Base-by-base conservation (phyloP, 345 rosid genomes). In the Citrus reticulata region DNA sequence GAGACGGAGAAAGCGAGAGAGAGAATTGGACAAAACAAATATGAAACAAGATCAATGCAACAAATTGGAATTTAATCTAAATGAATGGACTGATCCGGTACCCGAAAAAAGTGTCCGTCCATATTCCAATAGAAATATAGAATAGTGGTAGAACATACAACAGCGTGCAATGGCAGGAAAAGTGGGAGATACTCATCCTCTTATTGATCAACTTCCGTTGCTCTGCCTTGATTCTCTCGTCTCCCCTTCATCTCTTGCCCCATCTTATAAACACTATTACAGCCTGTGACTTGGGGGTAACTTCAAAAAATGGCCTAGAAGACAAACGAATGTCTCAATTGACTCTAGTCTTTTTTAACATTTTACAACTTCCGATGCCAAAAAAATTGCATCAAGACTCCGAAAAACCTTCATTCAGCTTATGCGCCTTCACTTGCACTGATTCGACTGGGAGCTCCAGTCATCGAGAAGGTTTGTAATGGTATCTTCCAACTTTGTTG, bases 391-490 rank as follows among this genome's bases (percentile, higher is more conserved):
- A 84, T 55, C 81, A 5, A 25, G 68, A 16, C 79, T 72, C 14
- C 34, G 57, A 73, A 73, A 70, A 46, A 51, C 75, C 39, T 71
- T 70, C 80, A 78, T 86, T 67, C 71, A 73, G 37, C 59, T 37
- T 25, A 40, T 58, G 22, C 24, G 27, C 39, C 82, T 83, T 95
- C 89, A 95, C 81, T 90, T 91, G 96, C 99, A 97, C 75, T 92
- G 98, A 84, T 88, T 94, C 49, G 81, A 66, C 68, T 88, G 90
- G 6, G 91, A 84, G 83, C 82, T 94, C 90, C 85, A 84, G 62
- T 93, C 97, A 71, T 94, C 93, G 0, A 94, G 87, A 77, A 91
- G 90, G 78, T 89, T 92, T 57, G 84, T 84, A 32, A 97, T 82
- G 10, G 93, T 90, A 55, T 89, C 90, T 77, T 88, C 95, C 0